These are phyloP conservation scores for Cryphonectria naterciae DNA, from an alignment of 2,329 filamentous ascomycete genomes.

Conservation along the genomic window DNA sequence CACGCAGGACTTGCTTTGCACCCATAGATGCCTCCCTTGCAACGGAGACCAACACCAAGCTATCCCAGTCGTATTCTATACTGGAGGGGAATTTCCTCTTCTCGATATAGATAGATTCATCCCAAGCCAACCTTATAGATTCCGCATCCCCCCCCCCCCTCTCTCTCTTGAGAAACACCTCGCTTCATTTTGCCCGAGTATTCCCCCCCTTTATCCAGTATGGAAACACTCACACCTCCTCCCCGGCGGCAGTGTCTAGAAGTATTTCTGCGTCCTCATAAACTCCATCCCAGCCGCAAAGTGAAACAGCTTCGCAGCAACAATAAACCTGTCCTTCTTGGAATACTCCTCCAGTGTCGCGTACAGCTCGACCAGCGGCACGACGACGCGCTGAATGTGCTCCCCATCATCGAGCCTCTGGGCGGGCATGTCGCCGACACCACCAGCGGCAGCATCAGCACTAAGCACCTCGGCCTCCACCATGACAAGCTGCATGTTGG, in stretches of 20 bases:
- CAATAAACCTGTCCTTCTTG: conserved; percentile 52
- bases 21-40: neutral
- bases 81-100: neutral
- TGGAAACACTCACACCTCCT: too few relatives aligned
- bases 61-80: neutral
- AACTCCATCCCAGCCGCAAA: conserved; percentile 63
- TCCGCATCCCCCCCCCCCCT: neutral
- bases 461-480: conserved; percentile 59
- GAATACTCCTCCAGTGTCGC: conserved; percentile 53
- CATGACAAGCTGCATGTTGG: conserved; percentile 65
- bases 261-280: conserved; percentile 42
- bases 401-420: conserved; percentile 65
- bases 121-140: neutral
- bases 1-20: neutral
- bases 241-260: conserved; percentile 8
- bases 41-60: neutral
- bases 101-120: neutral
- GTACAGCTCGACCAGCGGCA: conserved; percentile 61
- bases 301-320: conserved; percentile 63
- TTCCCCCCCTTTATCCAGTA: too few relatives aligned
- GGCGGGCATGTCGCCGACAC: conserved; percentile 50
- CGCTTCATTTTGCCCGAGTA: neutral
- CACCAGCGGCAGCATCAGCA: conserved; percentile 50
- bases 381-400: conserved; percentile 62
- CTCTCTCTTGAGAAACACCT: neutral